Percentiles rank a stretch among this genome's conserved stretches.
These are phyloP conservation scores for Thraustotheca clavata DNA, from an alignment of 352 stramenopile genomes.

Conservation along the genomic window DNA sequence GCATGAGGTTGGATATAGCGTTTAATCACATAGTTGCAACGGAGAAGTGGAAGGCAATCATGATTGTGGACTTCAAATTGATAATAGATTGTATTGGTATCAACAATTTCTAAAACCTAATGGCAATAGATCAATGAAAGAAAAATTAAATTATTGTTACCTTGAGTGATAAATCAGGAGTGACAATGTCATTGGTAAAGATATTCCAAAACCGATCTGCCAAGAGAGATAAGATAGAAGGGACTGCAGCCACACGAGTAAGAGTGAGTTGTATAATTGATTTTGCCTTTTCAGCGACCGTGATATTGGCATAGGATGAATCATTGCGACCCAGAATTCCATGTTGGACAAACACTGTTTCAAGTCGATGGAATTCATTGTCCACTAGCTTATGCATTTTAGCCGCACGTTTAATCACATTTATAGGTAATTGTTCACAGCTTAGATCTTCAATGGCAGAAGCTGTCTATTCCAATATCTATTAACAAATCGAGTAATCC, in stretches of 20 bases:
- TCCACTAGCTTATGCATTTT: neutral
- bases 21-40: slow-evolving; percentile 2
- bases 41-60: neutral
- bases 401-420: neutral
- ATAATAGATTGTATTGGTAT: neutral
- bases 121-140: neutral
- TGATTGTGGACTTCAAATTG: neutral
- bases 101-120: neutral
- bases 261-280: neutral
- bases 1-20: neutral
- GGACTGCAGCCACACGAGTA: neutral
- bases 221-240: neutral
- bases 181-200: neutral
- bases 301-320: neutral
- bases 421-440: neutral
- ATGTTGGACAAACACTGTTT: neutral
- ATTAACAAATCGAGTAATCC: too few relatives aligned
- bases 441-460: too few relatives aligned
- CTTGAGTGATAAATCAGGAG: neutral
- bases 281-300: neutral
- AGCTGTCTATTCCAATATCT: too few relatives aligned
- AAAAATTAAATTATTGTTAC: neutral
- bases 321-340: neutral
- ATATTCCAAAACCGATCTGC: neutral
- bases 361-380: neutral